A percentile compares a stretch with the other conserved stretches of the same genome.
phyloP scores from a whole-genome alignment of 257 asterid species.

The Asclepias syriaca region DNA sequence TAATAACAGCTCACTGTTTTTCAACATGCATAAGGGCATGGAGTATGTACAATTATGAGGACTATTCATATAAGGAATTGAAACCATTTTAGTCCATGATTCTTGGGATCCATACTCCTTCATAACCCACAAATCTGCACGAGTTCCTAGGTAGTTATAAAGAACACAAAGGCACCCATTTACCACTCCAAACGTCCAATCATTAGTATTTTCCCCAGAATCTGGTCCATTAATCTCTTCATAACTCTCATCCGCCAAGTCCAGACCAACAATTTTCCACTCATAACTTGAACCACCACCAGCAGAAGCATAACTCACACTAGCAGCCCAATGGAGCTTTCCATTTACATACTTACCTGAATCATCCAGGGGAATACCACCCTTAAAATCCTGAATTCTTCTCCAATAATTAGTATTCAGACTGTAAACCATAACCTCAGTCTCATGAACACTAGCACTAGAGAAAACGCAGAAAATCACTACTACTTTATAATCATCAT shows the following conservation, averaged over 20 bases:
- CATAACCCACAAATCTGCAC: constrained; percentile 49
- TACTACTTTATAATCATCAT: constrained; percentile 53
- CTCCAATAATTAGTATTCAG: constrained; percentile 46
- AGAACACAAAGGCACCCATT: constrained; percentile 38
- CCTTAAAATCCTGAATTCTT: constrained; percentile 26
- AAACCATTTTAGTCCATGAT: constrained; percentile 41
- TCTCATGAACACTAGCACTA: constrained; percentile 16
- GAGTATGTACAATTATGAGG: constrained; percentile 20
- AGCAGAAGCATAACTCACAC: background rate
- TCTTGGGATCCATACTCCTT: constrained; percentile 29
- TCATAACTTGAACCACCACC: constrained; percentile 12
- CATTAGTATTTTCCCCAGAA: constrained; percentile 19
- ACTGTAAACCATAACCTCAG: constrained; percentile 40
- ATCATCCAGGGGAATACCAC: constrained; percentile 25
- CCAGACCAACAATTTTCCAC: constrained; percentile 45
- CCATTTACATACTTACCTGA: constrained; percentile 39
- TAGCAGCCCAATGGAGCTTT: constrained; percentile 49
- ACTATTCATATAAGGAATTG: constrained; percentile 28
- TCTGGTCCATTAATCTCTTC: constrained; percentile 30
- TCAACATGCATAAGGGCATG: constrained; percentile 27
- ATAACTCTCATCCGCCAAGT: constrained; percentile 38
- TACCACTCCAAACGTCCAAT: constrained; percentile 24
- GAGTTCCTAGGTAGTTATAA: constrained; percentile 17
- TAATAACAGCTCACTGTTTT: constrained; percentile 38
- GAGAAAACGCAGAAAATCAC: constrained; percentile 23